Evolutionary conservation across 2,329 filamentous ascomycete species (phyloP).

Genomic region (Dendryphion nanum): DNA sequence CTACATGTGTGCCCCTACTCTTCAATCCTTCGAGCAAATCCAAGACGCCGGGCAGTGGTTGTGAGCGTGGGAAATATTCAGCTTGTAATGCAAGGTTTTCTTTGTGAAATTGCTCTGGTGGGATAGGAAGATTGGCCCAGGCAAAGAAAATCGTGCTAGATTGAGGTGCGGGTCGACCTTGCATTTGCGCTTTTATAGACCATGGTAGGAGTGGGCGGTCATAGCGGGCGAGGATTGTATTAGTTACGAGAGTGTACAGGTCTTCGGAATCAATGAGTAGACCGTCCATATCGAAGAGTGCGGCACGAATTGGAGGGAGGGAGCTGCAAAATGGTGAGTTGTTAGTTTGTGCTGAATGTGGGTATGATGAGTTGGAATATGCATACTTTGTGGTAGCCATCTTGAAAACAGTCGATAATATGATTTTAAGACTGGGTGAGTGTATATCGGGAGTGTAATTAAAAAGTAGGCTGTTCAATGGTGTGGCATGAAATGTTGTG

Average conservation of each 20-base stretch:
- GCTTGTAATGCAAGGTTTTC: conserved; percentile 65
- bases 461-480: too few relatives aligned
- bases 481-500: too few relatives aligned
- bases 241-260: conserved; percentile 78
- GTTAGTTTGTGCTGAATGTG: neutral
- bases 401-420: neutral
- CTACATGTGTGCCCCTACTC: conserved; percentile 67
- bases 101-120: conserved; percentile 62
- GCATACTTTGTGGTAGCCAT: neutral
- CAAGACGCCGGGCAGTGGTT: conserved; percentile 75
- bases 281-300: conserved; percentile 98
- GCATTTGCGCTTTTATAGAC: conserved; percentile 87
- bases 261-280: conserved; percentile 94
- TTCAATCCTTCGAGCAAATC: conserved; percentile 64
- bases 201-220: conserved; percentile 75
- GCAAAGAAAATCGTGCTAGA: conserved; percentile 65
- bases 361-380: neutral
- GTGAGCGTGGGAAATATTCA: conserved; percentile 69
- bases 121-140: conserved; percentile 84
- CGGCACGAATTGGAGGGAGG: conserved; percentile 77
- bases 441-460: too few relatives aligned
- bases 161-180: conserved; percentile 61
- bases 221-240: conserved; percentile 76
- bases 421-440: neutral
- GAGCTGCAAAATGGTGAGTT: neutral